Evolutionary conservation across 345 rosid genomes (phyloP), one percentile per base, ranked within the genome.

Genomic region (Excoecaria agallocha): DNA sequence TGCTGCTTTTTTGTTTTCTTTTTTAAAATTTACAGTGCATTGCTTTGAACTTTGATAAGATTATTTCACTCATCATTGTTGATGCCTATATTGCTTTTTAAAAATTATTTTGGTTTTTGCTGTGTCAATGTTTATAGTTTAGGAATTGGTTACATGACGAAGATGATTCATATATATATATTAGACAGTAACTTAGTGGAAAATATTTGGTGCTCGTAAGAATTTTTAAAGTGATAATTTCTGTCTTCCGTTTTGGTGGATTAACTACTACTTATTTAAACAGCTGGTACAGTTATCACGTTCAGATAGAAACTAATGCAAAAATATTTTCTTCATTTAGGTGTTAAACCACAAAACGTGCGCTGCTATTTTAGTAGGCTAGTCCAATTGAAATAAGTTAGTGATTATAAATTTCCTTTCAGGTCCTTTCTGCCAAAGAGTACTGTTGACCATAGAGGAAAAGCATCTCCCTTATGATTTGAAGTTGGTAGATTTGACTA

Each of bases 381-480:
- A 61, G 19, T 35, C 8, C 12, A 17, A 30, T 51, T 11, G 20
- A 52, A 8, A 24, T 64, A 6, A 30, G 49, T 16, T 50, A n/a
- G 24, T 38, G 61, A 38, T 61, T 38, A 20, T 13, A 50, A 46
- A 19, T 62, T 50, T 74, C 41, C 60, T 52, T 66, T 70, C 84
- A 91, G 98, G 98, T 63, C 98, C 97, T 11, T 95, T 94, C 84
- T 89, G 90, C 81, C 98, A 91, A 79, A 92, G 92, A 81, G 98
- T 92, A 49, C 79, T 91, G 72, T 82, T 92, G 72, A 90, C 97
- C 30, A 71, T 94, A 86, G 97, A 92, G 89, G 98, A 94, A 78
- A 94, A 94, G 85, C 86, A 89, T 81, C 82, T 94, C 8, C 91
- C 91, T 68, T 92, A 94, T 75, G 90, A 92, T 82, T 79, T 88